These are phyloP conservation scores for Pythium dissotocum DNA, from an alignment of 352 stramenopile species.

Conservation along the genomic window DNA sequence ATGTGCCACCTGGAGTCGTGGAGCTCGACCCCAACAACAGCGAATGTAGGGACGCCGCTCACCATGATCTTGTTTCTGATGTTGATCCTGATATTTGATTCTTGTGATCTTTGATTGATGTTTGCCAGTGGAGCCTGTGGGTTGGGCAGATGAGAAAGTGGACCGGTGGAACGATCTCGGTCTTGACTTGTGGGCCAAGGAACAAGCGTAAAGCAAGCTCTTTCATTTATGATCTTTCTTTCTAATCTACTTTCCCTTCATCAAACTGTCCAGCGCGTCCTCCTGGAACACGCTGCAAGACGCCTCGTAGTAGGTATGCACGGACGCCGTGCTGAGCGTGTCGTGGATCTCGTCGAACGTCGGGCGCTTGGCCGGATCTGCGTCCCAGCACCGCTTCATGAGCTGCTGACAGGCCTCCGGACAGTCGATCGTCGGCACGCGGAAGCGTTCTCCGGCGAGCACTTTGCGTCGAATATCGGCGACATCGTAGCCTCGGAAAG, in stretches of 20 bases:
- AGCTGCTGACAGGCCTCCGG: constrained; percentile 58
- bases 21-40: constrained; percentile 59
- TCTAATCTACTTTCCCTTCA: constrained; percentile 14
- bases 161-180: constrained; percentile 83
- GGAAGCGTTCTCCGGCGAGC: constrained; percentile 67
- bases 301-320: not conserved
- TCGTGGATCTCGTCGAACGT: constrained; percentile 67
- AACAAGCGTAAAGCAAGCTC: constrained; percentile 13
- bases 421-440: constrained; percentile 73
- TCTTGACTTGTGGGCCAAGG: constrained; percentile 59
- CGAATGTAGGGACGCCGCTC: constrained; percentile 37
- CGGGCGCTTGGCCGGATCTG: constrained; percentile 46
- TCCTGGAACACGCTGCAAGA: constrained; percentile 14
- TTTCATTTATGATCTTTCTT: not conserved
- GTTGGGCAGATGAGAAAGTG: constrained; percentile 58
- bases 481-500: constrained; percentile 75
- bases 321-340: constrained; percentile 22
- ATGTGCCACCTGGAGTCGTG: constrained; percentile 48
- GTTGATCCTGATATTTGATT: constrained; percentile 6
- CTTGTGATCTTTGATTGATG: not conserved
- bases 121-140: constrained; percentile 44
- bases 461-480: constrained; percentile 75
- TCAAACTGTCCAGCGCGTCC: constrained; percentile 22
- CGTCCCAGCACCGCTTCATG: constrained; percentile 71
- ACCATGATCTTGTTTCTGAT: not conserved